Evolutionary conservation across 768 basidiomycete genomes (phyloP).

Genomic region (Pulveroboletus sp.): DNA sequence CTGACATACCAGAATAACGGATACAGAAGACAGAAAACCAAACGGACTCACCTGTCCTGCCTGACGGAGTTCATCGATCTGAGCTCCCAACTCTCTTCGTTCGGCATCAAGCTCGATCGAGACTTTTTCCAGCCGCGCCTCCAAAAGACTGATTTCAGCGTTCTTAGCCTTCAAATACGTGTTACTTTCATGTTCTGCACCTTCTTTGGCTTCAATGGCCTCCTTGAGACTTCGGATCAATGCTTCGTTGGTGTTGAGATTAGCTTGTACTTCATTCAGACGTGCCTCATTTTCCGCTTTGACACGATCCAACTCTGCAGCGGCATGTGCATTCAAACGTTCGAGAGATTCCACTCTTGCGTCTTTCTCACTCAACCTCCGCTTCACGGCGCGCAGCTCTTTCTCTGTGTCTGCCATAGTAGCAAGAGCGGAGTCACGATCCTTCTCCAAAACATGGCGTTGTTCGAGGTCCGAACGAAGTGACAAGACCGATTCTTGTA

Average conservation of each 20-base stretch:
- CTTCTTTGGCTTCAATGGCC: conserved; percentile 49
- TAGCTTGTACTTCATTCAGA: conserved; percentile 40
- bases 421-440: conserved; percentile 41
- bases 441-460: conserved; percentile 35
- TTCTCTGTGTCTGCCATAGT: conserved; percentile 43
- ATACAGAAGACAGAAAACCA: neutral
- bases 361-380: conserved; percentile 42
- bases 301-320: conserved; percentile 43
- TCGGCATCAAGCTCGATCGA: conserved; percentile 52
- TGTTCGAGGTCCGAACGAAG: conserved; percentile 21
- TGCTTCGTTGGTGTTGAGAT: conserved; percentile 42
- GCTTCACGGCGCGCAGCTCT: conserved; percentile 39
- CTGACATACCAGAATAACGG: conserved; percentile 35
- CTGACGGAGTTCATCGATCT: conserved; percentile 79
- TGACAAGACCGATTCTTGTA: conserved; percentile 38
- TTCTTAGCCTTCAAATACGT: conserved; percentile 53
- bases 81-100: conserved; percentile 58
- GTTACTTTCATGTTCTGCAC: conserved; percentile 45
- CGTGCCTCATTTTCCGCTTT: conserved; percentile 44
- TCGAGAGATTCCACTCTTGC: conserved; percentile 46
- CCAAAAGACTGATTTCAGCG: conserved; percentile 55
- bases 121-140: conserved; percentile 42
- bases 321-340: conserved; percentile 35
- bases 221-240: conserved; percentile 49
- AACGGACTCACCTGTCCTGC: conserved; percentile 73